Evolutionary conservation across 352 stramenopile genomes (phyloP).

Genomic region (Globisporangium orthogonon): DNA sequence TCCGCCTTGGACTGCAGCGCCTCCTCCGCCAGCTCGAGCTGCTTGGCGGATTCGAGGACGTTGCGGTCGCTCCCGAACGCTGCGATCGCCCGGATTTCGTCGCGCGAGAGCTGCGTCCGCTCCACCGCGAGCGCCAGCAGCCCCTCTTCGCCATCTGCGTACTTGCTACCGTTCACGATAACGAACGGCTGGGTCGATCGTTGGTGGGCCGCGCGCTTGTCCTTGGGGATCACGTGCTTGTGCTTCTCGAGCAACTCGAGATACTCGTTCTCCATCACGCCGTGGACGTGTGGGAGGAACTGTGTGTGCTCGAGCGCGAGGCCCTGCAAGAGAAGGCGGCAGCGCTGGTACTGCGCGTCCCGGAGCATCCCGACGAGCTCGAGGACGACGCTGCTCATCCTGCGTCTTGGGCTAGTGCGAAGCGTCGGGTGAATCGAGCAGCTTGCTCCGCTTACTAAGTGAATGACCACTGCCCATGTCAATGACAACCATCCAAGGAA

Average conservation of each 20-base stretch:
- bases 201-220: slow-evolving; percentile 19
- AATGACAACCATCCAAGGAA: too few relatives aligned
- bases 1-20: slow-evolving; percentile 40
- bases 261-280: slow-evolving; percentile 49
- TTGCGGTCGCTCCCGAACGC: slow-evolving; percentile 31
- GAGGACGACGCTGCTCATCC: slow-evolving; percentile 21
- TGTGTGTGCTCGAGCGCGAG: slow-evolving; percentile 40
- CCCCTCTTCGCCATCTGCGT: slow-evolving; percentile 49
- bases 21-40: slow-evolving; percentile 39
- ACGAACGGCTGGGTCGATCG: slow-evolving; percentile 36
- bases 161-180: slow-evolving; percentile 37
- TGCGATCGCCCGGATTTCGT: slow-evolving; percentile 44
- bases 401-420: neutral
- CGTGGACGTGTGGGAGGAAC: slow-evolving; percentile 43
- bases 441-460: too few relatives aligned
- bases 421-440: neutral
- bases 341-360: slow-evolving; percentile 58
- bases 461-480: too few relatives aligned
- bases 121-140: slow-evolving; percentile 48
- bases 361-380: slow-evolving; percentile 53
- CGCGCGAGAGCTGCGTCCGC: slow-evolving; percentile 39
- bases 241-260: slow-evolving; percentile 29
- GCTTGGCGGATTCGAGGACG: slow-evolving; percentile 16
- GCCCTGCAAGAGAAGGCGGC: slow-evolving; percentile 49
- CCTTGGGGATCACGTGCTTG: slow-evolving; percentile 24